Base-by-base conservation (phyloP, 1,284 basidiomycete species). In the Sanguinoderma infundibulare region DNA sequence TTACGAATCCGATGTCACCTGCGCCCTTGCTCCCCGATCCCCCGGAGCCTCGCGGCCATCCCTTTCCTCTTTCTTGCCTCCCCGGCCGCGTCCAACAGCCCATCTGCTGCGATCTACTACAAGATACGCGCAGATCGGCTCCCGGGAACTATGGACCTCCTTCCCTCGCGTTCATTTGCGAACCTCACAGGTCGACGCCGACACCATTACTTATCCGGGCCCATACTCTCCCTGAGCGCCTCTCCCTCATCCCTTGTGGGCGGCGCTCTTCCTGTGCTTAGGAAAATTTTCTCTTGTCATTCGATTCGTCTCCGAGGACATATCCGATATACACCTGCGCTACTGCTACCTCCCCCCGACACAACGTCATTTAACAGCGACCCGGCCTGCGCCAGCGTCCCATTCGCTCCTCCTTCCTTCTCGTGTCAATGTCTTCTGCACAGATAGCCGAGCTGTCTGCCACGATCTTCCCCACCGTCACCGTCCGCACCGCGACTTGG, bases 261-360 rank as follows among this genome's bases (percentile, higher is more conserved):
- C 55, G 57, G 55, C 28, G 61, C 24, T 36, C 34, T 32, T 52
- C 30, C 53, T 56, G 57, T 55, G 57, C 57, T 57, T 60, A 55
- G 52, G 53, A 52, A 34, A 46, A 46, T 39, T 38, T 44, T 28
- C 49, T 52, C 39, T 58, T 61, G 54, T 50, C 62, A 61, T 56
- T 63, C 50, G 34, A 51, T 52, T n/a, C 61, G 63, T 66, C 65
- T 66, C 65, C 65, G 65, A 62, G 62, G 65, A 61, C 65, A 57
- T 57, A 59, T 61, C 65, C 57, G 52, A 55, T 63, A 59, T 57
- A 59, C 53, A 50, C 40, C 52, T 47, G 51, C 52, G 50, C 61
- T 47, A 52, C 61, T 36, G 49, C 52, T 54, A 55, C 56, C 39
- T 51, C n/a, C 59, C 55, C 57, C 40, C 32, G n/a, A 58, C 49